phyloP scores from a whole-genome alignment of 768 basidiomycete species.

The Boletus rex-veris region DNA sequence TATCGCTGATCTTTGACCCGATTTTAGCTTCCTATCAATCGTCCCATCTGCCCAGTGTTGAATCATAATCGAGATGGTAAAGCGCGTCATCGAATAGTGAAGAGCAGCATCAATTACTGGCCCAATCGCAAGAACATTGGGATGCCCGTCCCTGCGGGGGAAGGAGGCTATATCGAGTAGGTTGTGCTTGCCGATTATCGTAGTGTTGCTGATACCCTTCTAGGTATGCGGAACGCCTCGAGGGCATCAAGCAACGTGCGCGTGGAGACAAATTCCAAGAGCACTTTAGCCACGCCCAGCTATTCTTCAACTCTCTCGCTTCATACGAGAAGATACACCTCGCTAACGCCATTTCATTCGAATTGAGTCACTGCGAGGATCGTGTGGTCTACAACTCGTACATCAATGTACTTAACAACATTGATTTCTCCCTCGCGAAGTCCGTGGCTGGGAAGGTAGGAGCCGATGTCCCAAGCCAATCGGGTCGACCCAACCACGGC shows the following conservation, averaged over 20 bases:
- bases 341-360: constrained; percentile 69
- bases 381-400: constrained; percentile 64
- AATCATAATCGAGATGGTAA: constrained; percentile 66
- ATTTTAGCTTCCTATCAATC: constrained; percentile 72
- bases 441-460: constrained; percentile 65
- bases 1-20: neutral
- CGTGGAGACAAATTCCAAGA: constrained; percentile 77
- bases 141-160: constrained; percentile 42
- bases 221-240: constrained; percentile 48
- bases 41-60: constrained; percentile 71
- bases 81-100: constrained; percentile 53
- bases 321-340: constrained; percentile 70
- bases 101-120: constrained; percentile 69
- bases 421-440: constrained; percentile 72
- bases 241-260: constrained; percentile 55
- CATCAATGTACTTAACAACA: constrained; percentile 62
- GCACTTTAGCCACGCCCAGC: constrained; percentile 65
- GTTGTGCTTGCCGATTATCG: constrained; percentile 11
- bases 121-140: constrained; percentile 66
- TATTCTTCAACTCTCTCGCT: constrained; percentile 82
- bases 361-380: constrained; percentile 82
- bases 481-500: constrained; percentile 54
- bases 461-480: constrained; percentile 50
- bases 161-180: constrained; percentile 61
- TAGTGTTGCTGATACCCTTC: constrained; percentile 7